Evolutionary conservation across 257 asterid species (phyloP).

Genomic region (Henckelia pumila): DNA sequence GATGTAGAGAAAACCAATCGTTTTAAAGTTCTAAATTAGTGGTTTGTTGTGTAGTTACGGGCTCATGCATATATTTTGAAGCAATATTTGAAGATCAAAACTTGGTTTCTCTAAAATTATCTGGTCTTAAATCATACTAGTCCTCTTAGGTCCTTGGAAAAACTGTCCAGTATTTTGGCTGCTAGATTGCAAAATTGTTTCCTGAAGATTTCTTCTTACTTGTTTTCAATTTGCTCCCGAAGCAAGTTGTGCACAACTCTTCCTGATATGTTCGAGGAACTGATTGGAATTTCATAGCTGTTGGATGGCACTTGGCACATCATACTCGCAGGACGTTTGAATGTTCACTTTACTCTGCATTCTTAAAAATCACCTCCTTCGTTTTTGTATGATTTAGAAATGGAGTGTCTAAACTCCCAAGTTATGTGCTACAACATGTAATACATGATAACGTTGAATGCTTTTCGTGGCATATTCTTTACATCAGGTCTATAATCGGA

Average conservation of each 20-base stretch:
- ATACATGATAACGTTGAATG: background rate
- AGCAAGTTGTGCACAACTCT: background rate
- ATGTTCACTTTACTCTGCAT: background rate
- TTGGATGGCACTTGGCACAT: background rate
- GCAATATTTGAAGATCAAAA: background rate
- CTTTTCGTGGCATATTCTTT: conserved; percentile 14
- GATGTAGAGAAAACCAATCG: no score
- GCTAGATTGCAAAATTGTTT: background rate
- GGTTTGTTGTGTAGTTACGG: background rate
- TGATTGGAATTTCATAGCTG: background rate
- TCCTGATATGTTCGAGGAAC: background rate
- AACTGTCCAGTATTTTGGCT: background rate
- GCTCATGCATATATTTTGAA: background rate
- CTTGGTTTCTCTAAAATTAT: background rate
- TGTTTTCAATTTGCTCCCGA: background rate
- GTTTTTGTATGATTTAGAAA: no score
- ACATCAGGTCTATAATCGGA: conserved; percentile 37
- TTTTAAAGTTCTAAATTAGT: no score
- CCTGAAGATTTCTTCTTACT: background rate
- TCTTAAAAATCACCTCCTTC: background rate
- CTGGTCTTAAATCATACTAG: background rate
- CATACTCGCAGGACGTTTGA: background rate
- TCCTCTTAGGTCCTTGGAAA: background rate
- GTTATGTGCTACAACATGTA: background rate
- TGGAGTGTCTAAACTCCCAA: background rate